Evolutionary conservation across 1,284 basidiomycete genomes (phyloP), one percentile per base, ranked within the genome.

Genomic region (Retiboletus fuscus): DNA sequence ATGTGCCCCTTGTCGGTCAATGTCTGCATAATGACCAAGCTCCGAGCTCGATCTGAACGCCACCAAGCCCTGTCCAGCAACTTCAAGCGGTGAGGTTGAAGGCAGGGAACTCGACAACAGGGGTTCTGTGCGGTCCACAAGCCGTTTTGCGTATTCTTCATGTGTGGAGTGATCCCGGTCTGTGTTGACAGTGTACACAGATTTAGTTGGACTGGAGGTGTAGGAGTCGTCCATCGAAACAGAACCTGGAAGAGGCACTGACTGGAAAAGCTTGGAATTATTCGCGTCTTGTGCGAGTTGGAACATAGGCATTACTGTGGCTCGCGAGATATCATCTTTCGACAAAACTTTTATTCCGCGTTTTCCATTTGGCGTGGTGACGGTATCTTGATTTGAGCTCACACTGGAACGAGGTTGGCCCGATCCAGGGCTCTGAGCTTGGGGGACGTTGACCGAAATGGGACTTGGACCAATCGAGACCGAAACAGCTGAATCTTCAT

Each of bases 21-120:
- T 79, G 82, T 94, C 93, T 51, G 90, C 78, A 81, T 95, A 95
- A 78, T 95, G 90, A 2, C 94, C 93, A 64, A 93, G 84, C 79
- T 93, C 93, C 26, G 93, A 95, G 77, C 91, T 93, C 18, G 92
- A 88, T 63, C 93, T 89, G 69, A 85, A 75, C 22, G 83, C 68
- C 39, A 84, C 76, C 20, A 84, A 75, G 53, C 84, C 82, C 41
- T 86, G 84, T 62, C 77, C 72, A 30, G 82, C 83, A n/a, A 72
- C 79, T 39, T 85, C 84, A 16, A 89, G 81, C 22, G 87, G 85
- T 16, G 88, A 89, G 11, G 82, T 76, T 5, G 82, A 80, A 18
- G 89, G 89, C 30, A 90, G 77, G 20, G 88, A 90, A 63, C 82
- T 88, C 22, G 93, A 92, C 68, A 93, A 80, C 2, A 88, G 87